Evolutionary conservation across 2,329 filamentous ascomycete genomes (phyloP), one percentile per base, ranked within the genome.

Genomic region (Juglanconis sp.): DNA sequence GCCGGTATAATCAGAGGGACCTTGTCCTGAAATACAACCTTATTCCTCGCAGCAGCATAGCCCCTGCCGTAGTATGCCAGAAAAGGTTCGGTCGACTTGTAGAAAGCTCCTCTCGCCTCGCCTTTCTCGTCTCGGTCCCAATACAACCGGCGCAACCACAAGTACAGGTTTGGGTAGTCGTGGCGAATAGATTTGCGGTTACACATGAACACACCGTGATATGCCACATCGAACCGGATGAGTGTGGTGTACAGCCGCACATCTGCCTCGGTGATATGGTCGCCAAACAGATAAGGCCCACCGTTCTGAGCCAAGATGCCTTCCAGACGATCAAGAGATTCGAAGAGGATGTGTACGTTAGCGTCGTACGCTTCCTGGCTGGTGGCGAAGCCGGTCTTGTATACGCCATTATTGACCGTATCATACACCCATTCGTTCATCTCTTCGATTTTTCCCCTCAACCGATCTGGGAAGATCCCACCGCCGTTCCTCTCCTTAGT

Each of bases 391-490:
- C 89, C 89, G 34, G 81, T 79, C 56, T 79, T 80, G 65, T 80
- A 81, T 0, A 81, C 79, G 0, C 79, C 79, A 46, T 81, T 80
- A 59, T 81, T 82, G 63, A 81, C 72, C 0, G 71, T 74, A 38
- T 75, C 58, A 71, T 90, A 90, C 7, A 87, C 84, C 87, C 88
- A 91, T 3, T 80, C 80, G 67, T 91, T 91, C 63, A 87, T 75
- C 30, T 78, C 77, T 57, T 91, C 87, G 58, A 91, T 91, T 5
- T 86, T 73, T 13, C 66, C 60, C 9, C 75, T 76, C 4, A 89
- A 72, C 1, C 76, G 66, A 3, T 74, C 65, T 0, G 88, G 87
- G 60, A 85, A 84, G n/a, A 88, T 76, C 2, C 85, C 84, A 4
- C 85, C 72, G 1, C 77, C 77, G 0, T 77, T 75, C 53, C 75